Percentiles rank a stretch among this genome's conserved stretches.
phyloP scores from a whole-genome alignment of 2,329 filamentous ascomycete genomes.

The Westerdykella aurantiaca region DNA sequence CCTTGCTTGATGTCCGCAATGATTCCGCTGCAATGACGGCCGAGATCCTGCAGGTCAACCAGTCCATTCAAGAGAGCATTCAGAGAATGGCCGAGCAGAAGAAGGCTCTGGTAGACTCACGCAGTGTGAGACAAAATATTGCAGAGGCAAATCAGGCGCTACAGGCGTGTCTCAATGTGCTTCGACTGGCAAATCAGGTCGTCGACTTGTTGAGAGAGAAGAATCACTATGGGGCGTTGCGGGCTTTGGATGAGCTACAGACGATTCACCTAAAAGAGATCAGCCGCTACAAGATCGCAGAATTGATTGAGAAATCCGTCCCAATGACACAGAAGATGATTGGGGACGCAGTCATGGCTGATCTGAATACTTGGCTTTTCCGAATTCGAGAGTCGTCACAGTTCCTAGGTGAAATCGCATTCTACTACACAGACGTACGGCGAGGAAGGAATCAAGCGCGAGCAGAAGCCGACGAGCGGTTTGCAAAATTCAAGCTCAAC shows the following conservation, averaged over 20 bases:
- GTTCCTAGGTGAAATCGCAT: slow-evolving; percentile 90
- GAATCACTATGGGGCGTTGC: slow-evolving; percentile 90
- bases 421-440: slow-evolving; percentile 90
- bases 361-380: slow-evolving; percentile 94
- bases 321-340: slow-evolving; percentile 89
- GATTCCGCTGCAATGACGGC: slow-evolving; percentile 82
- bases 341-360: slow-evolving; percentile 92
- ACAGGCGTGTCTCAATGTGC: slow-evolving; percentile 83
- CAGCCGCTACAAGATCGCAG: slow-evolving; percentile 88
- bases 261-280: slow-evolving; percentile 94
- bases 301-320: slow-evolving; percentile 92
- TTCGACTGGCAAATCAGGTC: slow-evolving; percentile 88
- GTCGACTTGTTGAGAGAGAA: slow-evolving; percentile 88
- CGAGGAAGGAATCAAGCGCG: slow-evolving; percentile 77
- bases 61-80: slow-evolving; percentile 91
- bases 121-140: slow-evolving; percentile 89
- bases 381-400: slow-evolving; percentile 93
- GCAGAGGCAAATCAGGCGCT: slow-evolving; percentile 85
- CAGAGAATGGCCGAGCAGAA: slow-evolving; percentile 94
- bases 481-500: slow-evolving; percentile 84
- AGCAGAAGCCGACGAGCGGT: slow-evolving; percentile 66
- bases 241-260: slow-evolving; percentile 89
- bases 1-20: slow-evolving; percentile 85
- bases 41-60: slow-evolving; percentile 87
- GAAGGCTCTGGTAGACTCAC: slow-evolving; percentile 85